Evolutionary conservation across 2,329 filamentous ascomycete genomes (phyloP), one percentile per base, ranked within the genome.

Genomic region (Colletotrichum caudatum): DNA sequence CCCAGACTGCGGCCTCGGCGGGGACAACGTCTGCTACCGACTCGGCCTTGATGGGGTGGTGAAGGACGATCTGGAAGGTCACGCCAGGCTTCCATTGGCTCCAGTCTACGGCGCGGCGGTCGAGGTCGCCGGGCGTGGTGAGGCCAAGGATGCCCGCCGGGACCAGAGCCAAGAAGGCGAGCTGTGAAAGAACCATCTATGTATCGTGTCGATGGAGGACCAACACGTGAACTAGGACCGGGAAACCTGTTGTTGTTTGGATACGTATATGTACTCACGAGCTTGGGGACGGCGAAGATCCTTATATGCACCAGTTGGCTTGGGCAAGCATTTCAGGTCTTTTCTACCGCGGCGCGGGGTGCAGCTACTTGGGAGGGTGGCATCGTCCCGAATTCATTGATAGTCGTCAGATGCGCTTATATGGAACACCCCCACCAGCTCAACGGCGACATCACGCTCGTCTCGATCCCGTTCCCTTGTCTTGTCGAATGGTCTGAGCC

Each of bases 41-140:
- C 18, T 77, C 74, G 64, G 76, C 76, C 64, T 76, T 74, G 72
- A 80, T 77, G 60, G 78, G 78, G 6, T 78, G 61, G 54, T 79
- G 76, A 29, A 80, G 73, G 63, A 77, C 76, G 46, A 80, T 80
- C 20, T 80, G 76, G 75, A 78, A 80, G 53, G 74, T 70, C 11
- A 78, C 74, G 37, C 78, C 78, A 12, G 78, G 77, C 66, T 79
- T 78, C 73, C 74, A 73, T 46, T 61, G 75, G 74, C 50, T 74
- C 37, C 73, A 76, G 59, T 71, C 64, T 5, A 68, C 54, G 20
- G 64, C 64, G 26, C 64, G 64, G 14, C 51, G 50, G n/a, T 26
- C 11, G 29, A 71, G 50, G 26, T n/a, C 26, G 26, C 26, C 16
- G 26, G 51, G 51, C 18, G 51, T 51, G 18, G 44, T 64, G n/a